These are phyloP conservation scores for Cladophialophora immunda DNA, from an alignment of 2,329 filamentous ascomycete genomes.

Conservation along the genomic window DNA sequence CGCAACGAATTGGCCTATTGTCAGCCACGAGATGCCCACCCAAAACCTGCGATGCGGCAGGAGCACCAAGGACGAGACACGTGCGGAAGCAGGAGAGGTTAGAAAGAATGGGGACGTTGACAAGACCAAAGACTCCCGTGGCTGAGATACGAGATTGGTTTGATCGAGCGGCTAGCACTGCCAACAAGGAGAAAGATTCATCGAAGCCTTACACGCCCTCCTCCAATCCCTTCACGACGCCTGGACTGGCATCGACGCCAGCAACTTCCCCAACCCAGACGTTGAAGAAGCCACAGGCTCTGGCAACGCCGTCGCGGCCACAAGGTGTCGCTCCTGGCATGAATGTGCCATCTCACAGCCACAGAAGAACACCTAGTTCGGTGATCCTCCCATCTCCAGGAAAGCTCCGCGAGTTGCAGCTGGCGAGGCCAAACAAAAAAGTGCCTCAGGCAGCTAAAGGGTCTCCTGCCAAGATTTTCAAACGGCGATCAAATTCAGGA, in stretches of 20 bases:
- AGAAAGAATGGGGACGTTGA: conserved; percentile 25
- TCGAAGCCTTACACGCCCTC: conserved; percentile 28
- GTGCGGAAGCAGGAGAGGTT: conserved; percentile 5
- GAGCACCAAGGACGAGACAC: neutral
- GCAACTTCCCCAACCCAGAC: conserved; percentile 29
- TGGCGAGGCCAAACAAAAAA: neutral
- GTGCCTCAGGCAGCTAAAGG: conserved; percentile 6
- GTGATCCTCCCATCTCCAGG: conserved; percentile 22
- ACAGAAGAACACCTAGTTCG: conserved; percentile 29
- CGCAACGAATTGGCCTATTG: neutral
- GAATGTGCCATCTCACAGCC: conserved; percentile 2
- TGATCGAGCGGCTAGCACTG: conserved; percentile 15
- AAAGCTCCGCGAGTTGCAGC: neutral
- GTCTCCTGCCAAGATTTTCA: conserved; percentile 6
- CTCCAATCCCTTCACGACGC: conserved; percentile 30
- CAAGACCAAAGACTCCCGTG: conserved; percentile 34
- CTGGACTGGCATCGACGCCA: conserved; percentile 26
- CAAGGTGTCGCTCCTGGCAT: neutral
- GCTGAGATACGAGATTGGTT: conserved; percentile 31
- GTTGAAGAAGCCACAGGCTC: conserved; percentile 5
- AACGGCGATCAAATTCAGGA: conserved; percentile 12
- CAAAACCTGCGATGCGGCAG: neutral
- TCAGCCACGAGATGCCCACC: neutral
- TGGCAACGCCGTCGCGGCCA: conserved; percentile 24
- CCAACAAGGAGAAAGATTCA: conserved; percentile 14